Base-by-base conservation (phyloP, 768 basidiomycete species). In the Rhodotorula paludigena region DNA sequence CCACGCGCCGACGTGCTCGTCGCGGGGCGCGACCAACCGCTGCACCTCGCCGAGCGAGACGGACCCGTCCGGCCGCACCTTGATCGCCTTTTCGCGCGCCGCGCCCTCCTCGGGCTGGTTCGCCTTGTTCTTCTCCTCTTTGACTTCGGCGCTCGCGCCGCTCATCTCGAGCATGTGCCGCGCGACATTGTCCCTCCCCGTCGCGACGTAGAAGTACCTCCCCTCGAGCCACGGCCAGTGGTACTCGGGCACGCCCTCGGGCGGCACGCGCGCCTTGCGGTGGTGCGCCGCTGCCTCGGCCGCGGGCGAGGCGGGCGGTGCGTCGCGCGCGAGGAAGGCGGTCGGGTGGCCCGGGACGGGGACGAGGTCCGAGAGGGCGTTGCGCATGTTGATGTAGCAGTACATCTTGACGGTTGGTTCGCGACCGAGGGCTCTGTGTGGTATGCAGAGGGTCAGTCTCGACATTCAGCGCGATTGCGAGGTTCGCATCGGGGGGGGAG, bases 351-450 rank as follows among this genome's bases (percentile, higher is more conserved):
- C 63, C 0, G 67, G 64, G 21, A 73, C 63, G 55, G 68, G 64
- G 21, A 56, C 33, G 39, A 73, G 44, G 28, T 62, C 55, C 15
- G 35, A 25, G 53, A 73, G 54, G 7, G 60, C 47, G 58, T 67
- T 56, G 30, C 72, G 64, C 23, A 73, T 61, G 59, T 73, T 73
- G 32, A 73, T 16, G 68, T 69, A 73, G 62, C 72, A 73, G 32
- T 60, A 60, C 61, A 60, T 60, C 11, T 57, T 39, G 3, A 36
- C 35, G 7, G 47, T n/a, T 2, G 71, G 63, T 21, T 68, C 66
- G 15, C 64, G 58, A 0, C 67, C 66, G 32, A 72, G 60, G 1
- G 71, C 71, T 8, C 70, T 64, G 49, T 15, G 15, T 10, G 21
- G 0, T 45, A 5, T 1, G 3, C 5, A 25, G 45, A 16, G 45